Evolutionary conservation across 148 eudicot genomes (phyloP), one percentile per base, ranked within the genome.

Genomic region (Euryodendron excelsum): DNA sequence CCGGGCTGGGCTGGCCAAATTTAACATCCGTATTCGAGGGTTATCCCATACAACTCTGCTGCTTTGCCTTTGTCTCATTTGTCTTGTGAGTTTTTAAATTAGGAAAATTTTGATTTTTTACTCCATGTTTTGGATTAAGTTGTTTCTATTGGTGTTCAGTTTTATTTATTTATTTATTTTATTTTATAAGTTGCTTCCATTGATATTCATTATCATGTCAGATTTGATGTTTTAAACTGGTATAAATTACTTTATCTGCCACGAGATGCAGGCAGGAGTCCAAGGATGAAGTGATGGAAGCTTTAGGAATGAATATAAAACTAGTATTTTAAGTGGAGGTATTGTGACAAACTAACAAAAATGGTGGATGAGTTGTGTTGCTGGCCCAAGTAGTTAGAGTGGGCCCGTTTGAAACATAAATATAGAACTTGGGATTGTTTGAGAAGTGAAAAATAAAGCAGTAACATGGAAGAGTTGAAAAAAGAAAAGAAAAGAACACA

Each of bases 51-150:
- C n/a, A 10, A 10, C 2, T 48, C 53, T 48, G 1, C 2, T 48
- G 17, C 14, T 10, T 4, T 20, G 3, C 5, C 20, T 21, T 56
- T 21, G 25, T 1, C 25, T 56, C 25, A 21, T 56, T 21, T 20
- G 25, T n/a, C 5, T 56, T 8, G 20, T 56, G 60, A 4, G 5
- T 56, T 50, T n/a, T 50, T 50, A 50, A 3, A 50, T 12, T 50
- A 50, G 17, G 55, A 17, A 17, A 13, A 25, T 27, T 28, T 30
- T 27, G 23, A 48, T 48, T 48, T 33, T 70, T 23, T 15, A n/a
- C 67, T 37, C 14, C 52, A 37, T 74, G 66, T 25, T 25, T 15
- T 74, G 66, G 77, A 36, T 74, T 58, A 37, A 58, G 11, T n/a
- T n/a, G n/a, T n/a, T n/a, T n/a, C n/a, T n/a, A n/a, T n/a, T n/a